phyloP scores from a whole-genome alignment of 2,329 filamentous ascomycete species.

The Penicillium sp. region DNA sequence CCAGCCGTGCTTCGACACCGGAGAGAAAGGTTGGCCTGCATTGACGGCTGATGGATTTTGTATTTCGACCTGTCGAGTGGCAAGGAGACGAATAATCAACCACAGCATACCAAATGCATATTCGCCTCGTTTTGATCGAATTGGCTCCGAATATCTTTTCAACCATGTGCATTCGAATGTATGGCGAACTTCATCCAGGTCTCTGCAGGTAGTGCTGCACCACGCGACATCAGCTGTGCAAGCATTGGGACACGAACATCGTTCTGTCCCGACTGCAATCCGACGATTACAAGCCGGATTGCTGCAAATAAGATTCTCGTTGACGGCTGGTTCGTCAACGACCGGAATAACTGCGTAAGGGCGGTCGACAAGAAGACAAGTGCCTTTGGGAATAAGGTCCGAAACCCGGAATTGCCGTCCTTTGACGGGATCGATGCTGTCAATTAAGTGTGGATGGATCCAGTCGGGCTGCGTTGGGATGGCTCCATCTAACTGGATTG shows the following conservation, averaged over 20 bases:
- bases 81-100: constrained; percentile 34
- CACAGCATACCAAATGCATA: constrained; percentile 37
- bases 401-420: constrained; percentile 33
- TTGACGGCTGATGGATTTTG: background rate
- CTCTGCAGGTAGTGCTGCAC: constrained; percentile 26
- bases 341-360: constrained; percentile 35
- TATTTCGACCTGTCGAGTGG: constrained; percentile 19
- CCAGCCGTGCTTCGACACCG: constrained; percentile 22
- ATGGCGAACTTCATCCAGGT: constrained; percentile 26
- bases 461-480: constrained; percentile 16
- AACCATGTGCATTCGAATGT: constrained; percentile 34
- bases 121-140: constrained; percentile 31
- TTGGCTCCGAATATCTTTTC: constrained; percentile 22
- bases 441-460: constrained; percentile 31
- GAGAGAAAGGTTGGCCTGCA: background rate
- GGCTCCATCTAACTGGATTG: constrained; percentile 11
- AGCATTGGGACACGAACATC: constrained; percentile 19
- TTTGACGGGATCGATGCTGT: constrained; percentile 29
- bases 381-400: constrained; percentile 23
- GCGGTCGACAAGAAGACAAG: constrained; percentile 29
- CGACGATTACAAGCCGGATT: constrained; percentile 29
- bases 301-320: constrained; percentile 31
- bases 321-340: constrained; percentile 26
- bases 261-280: constrained; percentile 3
- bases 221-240: constrained; percentile 31